Percentiles rank a stretch among this genome's conserved stretches.
These are phyloP conservation scores for Tetrapisispora namnaoensis DNA, from an alignment of 805 yeast genomes.

Conservation along the genomic window DNA sequence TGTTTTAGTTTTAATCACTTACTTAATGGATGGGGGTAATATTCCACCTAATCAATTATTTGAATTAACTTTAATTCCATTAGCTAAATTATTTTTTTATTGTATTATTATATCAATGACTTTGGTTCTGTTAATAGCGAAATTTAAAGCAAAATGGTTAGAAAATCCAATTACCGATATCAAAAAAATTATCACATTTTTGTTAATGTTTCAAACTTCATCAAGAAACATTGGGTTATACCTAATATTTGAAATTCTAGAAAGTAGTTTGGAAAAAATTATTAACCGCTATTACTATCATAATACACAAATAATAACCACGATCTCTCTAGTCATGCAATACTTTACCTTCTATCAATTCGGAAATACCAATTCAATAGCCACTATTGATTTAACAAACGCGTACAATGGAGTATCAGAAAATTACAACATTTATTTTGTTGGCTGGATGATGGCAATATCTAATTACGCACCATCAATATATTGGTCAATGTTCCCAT, in stretches of 20 bases:
- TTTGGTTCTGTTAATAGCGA: conserved; percentile 23
- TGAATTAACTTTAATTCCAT: conserved; percentile 22
- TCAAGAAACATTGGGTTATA: conserved; percentile 41
- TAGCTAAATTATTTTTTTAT: conserved; percentile 30
- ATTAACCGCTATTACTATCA: conserved; percentile 5
- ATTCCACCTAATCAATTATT: conserved; percentile 22
- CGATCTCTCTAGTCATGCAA: conserved; percentile 43
- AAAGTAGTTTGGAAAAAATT: conserved; percentile 5
- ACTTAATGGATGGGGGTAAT: conserved; percentile 8
- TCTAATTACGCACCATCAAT: conserved; percentile 84
- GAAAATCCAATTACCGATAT: conserved; percentile 7
- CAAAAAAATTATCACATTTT: conserved; percentile 26
- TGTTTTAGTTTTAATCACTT: conserved; percentile 4
- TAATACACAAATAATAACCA: conserved; percentile 7
- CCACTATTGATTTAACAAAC: conserved; percentile 82
- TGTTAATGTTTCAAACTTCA: conserved; percentile 43
- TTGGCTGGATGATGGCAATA: conserved; percentile 68
- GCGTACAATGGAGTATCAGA: conserved; percentile 77
- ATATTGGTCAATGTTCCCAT: conserved; percentile 52
- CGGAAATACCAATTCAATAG: conserved; percentile 87
- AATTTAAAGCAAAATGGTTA: conserved; percentile 6
- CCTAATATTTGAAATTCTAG: conserved; percentile 29
- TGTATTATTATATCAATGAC: conserved; percentile 27
- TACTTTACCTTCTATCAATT: conserved; percentile 73
- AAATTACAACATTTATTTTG: conserved; percentile 56